Evolutionary conservation across 1,139 yeast species (phyloP), one percentile per base, ranked within the genome.

Genomic region (Wickerhamomyces sp.): DNA sequence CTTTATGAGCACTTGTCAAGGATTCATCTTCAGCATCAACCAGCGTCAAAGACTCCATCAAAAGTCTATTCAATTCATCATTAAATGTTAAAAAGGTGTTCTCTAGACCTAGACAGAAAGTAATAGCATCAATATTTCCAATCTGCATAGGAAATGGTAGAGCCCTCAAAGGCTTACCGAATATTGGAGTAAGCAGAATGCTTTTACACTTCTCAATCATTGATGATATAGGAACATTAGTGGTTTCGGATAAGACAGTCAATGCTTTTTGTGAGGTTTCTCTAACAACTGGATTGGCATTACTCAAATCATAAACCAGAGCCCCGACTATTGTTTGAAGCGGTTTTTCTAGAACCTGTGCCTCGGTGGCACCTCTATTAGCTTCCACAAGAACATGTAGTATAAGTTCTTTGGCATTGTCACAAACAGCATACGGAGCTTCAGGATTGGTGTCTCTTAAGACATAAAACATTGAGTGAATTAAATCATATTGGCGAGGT

Each of bases 1-100:
- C 79, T 37, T 94, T 75, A 54, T 86, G 94, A 0, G 88, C 87
- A 51, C 89, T 86, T 1, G 96, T 89, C 46, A 94, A 69, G 1
- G 96, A 87, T 55, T 89, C 96, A 60, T 94, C 99, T 46, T 94
- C 98, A 0, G 98, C 98, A 64, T 92, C 98, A 5, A 94, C 97
- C 37, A 94, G 67, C 0, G 96, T 96, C 45, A 92, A 69, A 0
- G 97, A 96, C 59, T 94, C 99, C 45, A 86, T 76, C 25, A 94
- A 66, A 44, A 94, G 67, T 43, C 98, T 70, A 45, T 84, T 84
- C 45, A 94, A 65, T 55, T 92, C 97, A 41, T 90, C 97, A 51
- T 86, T 87, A 58, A 88, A 90, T 9, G 84, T 82, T 51, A 92
- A 67, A 52, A 92, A 89, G 0, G 96, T 76, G 45, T 85, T 78